A percentile compares a stretch with the other conserved stretches of the same genome.
Conservation (phyloP, 371 early-diverging fungal genomes). For the Homolaphlyctis polyrhiza region DNA sequence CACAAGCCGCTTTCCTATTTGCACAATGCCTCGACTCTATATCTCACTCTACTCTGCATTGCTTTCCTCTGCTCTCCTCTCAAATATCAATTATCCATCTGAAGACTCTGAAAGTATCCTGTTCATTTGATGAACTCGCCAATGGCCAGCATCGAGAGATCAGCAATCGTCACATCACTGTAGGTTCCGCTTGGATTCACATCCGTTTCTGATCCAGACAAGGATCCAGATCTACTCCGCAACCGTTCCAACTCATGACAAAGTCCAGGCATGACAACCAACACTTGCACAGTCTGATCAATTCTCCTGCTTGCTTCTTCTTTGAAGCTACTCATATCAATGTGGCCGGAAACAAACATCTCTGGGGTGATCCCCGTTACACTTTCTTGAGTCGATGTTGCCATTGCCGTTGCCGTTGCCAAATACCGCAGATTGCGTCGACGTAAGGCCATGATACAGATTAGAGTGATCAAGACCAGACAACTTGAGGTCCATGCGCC, state of each 20-base stretch:
- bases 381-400: background rate
- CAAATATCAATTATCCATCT: no score
- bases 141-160: no score
- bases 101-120: no score
- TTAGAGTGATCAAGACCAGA: background rate
- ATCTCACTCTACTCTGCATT: no score
- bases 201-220: no score
- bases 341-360: background rate
- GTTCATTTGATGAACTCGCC: no score
- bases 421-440: background rate
- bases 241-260: background rate
- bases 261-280: background rate
- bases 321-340: background rate
- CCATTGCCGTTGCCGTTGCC: background rate
- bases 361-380: background rate
- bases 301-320: background rate
- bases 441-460: background rate
- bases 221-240: no score
- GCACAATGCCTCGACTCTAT: no score
- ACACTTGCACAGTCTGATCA: background rate
- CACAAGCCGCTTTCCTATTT: no score
- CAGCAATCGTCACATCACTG: no score
- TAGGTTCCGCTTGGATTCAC: no score
- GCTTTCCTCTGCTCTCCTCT: no score
- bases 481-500: background rate